phyloP scores from a whole-genome alignment of 2,329 filamentous ascomycete species.

The Fusarium albidum region DNA sequence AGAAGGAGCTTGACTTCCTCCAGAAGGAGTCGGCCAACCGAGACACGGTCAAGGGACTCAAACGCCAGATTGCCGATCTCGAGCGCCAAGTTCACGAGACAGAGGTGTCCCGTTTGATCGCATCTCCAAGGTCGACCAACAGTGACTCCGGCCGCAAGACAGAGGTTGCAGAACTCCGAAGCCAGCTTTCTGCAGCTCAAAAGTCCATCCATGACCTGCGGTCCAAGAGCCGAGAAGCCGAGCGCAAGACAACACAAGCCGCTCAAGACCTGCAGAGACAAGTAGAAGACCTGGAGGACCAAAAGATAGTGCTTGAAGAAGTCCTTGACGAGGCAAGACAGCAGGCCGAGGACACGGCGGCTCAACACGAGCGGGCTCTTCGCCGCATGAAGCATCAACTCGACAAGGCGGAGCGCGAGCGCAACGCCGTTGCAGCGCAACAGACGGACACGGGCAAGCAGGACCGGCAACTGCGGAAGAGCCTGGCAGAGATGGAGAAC shows the following conservation, averaged over 20 bases:
- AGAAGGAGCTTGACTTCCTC: slow-evolving; percentile 70
- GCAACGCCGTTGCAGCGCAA: slow-evolving; percentile 45
- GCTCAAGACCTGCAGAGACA: slow-evolving; percentile 60
- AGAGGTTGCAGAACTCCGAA: slow-evolving; percentile 66
- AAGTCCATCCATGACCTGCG: slow-evolving; percentile 65
- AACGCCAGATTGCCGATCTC: slow-evolving; percentile 70
- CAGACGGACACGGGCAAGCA: slow-evolving; percentile 58
- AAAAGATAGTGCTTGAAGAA: slow-evolving; percentile 65
- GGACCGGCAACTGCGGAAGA: slow-evolving; percentile 67
- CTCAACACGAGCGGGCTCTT: slow-evolving; percentile 53
- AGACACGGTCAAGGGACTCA: slow-evolving; percentile 68
- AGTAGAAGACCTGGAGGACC: slow-evolving; percentile 66
- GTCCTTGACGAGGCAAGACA: slow-evolving; percentile 64
- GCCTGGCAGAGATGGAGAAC: slow-evolving; percentile 70
- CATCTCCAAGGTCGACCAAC: slow-evolving; percentile 55
- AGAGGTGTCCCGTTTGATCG: slow-evolving; percentile 59
- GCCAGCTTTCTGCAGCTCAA: slow-evolving; percentile 68
- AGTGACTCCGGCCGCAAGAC: slow-evolving; percentile 62
- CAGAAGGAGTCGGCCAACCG: slow-evolving; percentile 73
- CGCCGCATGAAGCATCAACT: slow-evolving; percentile 58
- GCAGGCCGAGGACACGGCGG: slow-evolving; percentile 57
- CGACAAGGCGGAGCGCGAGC: slow-evolving; percentile 60
- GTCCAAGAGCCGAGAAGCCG: slow-evolving; percentile 58
- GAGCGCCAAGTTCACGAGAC: slow-evolving; percentile 74
- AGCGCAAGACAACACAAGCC: slow-evolving; percentile 53